Conservation (phyloP, 1,139 yeast genomes). For the Tardiomyces depauwii region DNA sequence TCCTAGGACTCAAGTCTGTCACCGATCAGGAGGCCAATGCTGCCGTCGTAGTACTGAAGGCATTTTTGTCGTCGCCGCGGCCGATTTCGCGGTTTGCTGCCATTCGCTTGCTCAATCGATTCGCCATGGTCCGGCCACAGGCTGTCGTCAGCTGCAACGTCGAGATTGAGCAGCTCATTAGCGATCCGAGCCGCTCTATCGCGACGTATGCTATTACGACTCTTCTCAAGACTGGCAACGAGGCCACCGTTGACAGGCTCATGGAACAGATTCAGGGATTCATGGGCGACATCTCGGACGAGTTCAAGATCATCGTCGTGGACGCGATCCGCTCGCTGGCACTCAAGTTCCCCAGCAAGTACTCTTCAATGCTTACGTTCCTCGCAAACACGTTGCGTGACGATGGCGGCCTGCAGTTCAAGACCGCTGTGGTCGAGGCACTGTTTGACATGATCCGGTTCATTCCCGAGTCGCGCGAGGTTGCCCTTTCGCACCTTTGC, state of each 20-base stretch:
- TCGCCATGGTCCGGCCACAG: conserved; percentile 75
- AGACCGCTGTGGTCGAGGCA: conserved; percentile 84
- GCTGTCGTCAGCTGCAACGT: conserved; percentile 61
- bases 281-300: conserved; percentile 92
- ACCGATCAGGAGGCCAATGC: conserved; percentile 49
- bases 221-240: conserved; percentile 86
- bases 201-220: conserved; percentile 99
- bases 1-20: conserved; percentile 52
- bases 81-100: conserved; percentile 89
- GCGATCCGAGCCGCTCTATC: conserved; percentile 80
- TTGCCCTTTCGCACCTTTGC: conserved; percentile 79
- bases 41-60: conserved; percentile 65
- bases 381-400: conserved; percentile 79
- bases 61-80: conserved; percentile 77
- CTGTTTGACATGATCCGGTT: conserved; percentile 82
- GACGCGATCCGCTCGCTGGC: conserved; percentile 92
- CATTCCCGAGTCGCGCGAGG: conserved; percentile 77
- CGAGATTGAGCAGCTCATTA: conserved; percentile 78
- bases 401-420: conserved; percentile 81
- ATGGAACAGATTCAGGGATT: conserved; percentile 79
- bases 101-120: conserved; percentile 74
- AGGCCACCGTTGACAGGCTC: conserved; percentile 80
- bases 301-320: conserved; percentile 85
- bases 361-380: conserved; percentile 70
- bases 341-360: conserved; percentile 84